phyloP scores from a whole-genome alignment of 2,329 filamentous ascomycete species.

The Thermoascus crustaceus region DNA sequence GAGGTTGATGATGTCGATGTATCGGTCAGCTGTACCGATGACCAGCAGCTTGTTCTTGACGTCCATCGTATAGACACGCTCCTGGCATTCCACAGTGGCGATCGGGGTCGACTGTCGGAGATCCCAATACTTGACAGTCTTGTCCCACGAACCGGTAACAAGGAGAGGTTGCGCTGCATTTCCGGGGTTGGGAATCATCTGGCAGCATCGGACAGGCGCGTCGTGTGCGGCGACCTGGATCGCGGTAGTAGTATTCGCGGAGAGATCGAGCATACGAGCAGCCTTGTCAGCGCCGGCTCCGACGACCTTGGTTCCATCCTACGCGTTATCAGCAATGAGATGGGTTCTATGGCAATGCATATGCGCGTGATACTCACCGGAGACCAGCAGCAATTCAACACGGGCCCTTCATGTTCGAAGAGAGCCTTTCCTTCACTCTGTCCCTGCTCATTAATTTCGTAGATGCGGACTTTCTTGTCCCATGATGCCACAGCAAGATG shows the following conservation, averaged over 20 bases:
- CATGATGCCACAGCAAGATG: slow-evolving; percentile 86
- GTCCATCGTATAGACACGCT: slow-evolving; percentile 75
- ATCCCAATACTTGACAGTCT: slow-evolving; percentile 52
- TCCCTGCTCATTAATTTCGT: slow-evolving; percentile 73
- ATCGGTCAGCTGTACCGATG: slow-evolving; percentile 85
- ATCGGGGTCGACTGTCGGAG: slow-evolving; percentile 41
- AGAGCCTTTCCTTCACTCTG: slow-evolving; percentile 76
- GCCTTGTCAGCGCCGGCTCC: slow-evolving; percentile 87
- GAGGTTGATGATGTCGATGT: slow-evolving; percentile 92
- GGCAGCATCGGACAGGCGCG: slow-evolving; percentile 67
- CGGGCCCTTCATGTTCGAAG: slow-evolving; percentile 79
- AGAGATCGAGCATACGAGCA: slow-evolving; percentile 78
- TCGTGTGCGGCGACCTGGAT: slow-evolving; percentile 78
- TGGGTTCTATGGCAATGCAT: neutral
- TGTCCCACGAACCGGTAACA: slow-evolving; percentile 68
- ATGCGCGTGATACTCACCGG: slow-evolving; percentile 52
- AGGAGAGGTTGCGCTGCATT: slow-evolving; percentile 59
- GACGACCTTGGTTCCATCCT: slow-evolving; percentile 87
- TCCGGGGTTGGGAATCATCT: slow-evolving; percentile 61
- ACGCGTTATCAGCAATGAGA: slow-evolving; percentile 4
- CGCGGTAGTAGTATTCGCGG: slow-evolving; percentile 43
- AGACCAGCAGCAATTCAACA: slow-evolving; percentile 79
- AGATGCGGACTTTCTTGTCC: slow-evolving; percentile 97
- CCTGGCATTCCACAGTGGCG: slow-evolving; percentile 40
- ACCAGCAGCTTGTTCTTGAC: slow-evolving; percentile 82